phyloP scores from a whole-genome alignment of 208 protist genomes.

The Leishmania aethiopica region DNA sequence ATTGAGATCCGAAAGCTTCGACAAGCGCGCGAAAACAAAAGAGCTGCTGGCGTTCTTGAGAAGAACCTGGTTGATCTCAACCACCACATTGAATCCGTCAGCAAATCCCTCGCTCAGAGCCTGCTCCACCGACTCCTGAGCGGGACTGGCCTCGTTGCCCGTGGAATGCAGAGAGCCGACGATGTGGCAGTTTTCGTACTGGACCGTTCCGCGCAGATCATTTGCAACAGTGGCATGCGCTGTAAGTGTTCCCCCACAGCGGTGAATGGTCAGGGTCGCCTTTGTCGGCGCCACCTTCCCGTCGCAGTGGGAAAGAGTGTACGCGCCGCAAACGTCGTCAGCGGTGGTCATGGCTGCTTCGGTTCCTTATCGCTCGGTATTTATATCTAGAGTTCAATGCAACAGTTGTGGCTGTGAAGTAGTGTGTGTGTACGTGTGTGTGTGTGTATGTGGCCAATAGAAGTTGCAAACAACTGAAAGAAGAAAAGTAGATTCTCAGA shows the following conservation, averaged over 20 bases:
- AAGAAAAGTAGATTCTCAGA: background rate
- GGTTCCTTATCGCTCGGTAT: background rate
- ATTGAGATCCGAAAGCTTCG: constrained; percentile 46
- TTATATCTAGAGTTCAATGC: background rate
- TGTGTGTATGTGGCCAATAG: background rate
- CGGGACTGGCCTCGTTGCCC: constrained; percentile 37
- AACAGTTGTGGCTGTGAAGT: background rate
- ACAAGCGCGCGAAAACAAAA: constrained; percentile 43
- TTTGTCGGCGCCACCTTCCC: constrained; percentile 29
- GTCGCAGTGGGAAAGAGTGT: constrained; percentile 56
- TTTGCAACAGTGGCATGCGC: constrained; percentile 45
- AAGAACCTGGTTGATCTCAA: constrained; percentile 42
- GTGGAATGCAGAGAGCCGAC: constrained; percentile 45
- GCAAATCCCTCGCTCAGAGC: constrained; percentile 46
- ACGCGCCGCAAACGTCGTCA: constrained; percentile 59
- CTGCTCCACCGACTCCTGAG: constrained; percentile 58
- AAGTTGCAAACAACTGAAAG: background rate
- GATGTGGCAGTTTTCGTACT: constrained; percentile 36
- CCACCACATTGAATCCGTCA: constrained; percentile 46
- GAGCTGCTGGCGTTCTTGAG: constrained; percentile 53
- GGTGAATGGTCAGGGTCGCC: constrained; percentile 42
- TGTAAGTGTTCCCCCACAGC: constrained; percentile 33
- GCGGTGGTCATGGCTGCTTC: constrained; percentile 22
- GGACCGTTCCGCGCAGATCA: constrained; percentile 46
- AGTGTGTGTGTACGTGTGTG: background rate